These are phyloP conservation scores for Malus orientalis DNA, from an alignment of 306 rosid species.

Conservation along the genomic window DNA sequence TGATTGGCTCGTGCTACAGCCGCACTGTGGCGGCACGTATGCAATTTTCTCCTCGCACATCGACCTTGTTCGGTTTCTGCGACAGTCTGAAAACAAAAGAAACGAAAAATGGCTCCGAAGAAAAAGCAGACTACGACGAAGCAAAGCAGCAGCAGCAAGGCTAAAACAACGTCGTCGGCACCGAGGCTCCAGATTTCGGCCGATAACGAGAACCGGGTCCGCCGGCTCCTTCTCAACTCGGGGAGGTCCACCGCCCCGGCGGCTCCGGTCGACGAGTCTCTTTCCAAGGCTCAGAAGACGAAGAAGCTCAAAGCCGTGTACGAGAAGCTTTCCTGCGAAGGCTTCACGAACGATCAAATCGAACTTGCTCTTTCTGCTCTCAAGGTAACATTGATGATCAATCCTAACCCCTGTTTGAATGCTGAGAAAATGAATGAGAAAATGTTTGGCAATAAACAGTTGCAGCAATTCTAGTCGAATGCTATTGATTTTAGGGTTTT, in stretches of 20 bases:
- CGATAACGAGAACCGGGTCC: constrained; percentile 89
- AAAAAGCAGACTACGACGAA: constrained; percentile 32
- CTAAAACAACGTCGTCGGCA: constrained; percentile 39
- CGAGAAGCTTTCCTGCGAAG: constrained; percentile 92
- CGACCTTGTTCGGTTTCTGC: not conserved
- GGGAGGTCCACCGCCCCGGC: constrained; percentile 30
- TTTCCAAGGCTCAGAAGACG: constrained; percentile 72
- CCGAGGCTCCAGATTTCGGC: constrained; percentile 86
- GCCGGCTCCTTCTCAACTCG: constrained; percentile 74
- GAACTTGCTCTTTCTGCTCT: constrained; percentile 81
- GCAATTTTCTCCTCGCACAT: not conserved
- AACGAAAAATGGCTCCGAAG: constrained; percentile 64
- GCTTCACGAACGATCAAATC: constrained; percentile 71
- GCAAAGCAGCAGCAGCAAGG: constrained; percentile 12
- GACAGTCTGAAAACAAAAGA: not conserved
- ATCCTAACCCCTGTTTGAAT: not conserved
- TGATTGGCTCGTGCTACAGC: no score
- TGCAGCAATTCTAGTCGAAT: not conserved
- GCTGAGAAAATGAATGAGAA: not conserved
- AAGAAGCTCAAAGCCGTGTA: constrained; percentile 76
- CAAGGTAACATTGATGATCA: constrained; percentile 31
- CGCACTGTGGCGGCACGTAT: no score
- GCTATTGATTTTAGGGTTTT: not conserved
- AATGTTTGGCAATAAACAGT: not conserved
- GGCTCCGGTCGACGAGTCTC: constrained; percentile 44